Evolutionary conservation across 352 stramenopile genomes (phyloP), one percentile per base, ranked within the genome.

Genomic region (Globisporangium parvum): DNA sequence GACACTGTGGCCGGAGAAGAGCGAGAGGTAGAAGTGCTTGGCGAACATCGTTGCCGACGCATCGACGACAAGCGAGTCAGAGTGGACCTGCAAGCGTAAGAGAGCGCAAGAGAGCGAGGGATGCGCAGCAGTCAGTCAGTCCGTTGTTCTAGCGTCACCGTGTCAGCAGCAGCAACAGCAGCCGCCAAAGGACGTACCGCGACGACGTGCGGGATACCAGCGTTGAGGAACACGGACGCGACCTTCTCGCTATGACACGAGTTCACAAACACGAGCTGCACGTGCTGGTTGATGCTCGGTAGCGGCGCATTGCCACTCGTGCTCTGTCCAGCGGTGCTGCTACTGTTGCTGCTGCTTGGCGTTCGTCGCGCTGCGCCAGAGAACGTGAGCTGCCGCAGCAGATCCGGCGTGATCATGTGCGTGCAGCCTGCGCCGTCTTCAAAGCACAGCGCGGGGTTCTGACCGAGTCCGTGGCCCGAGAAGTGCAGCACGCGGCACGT

Each of bases 131-230:
- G n/a, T 6, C 20, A 6, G 24, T 45, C 35, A 50, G 14, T 37
- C 24, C 26, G 17, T 3, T 9, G 17, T 47, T 5, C 17, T 23
- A 12, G 18, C 1, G 3, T 0, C 5, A 31, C 17, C 33, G 2
- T 6, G 12, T 14, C n/a, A 44, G 26, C 26, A 31, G 3, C 26
- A 31, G 26, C 3, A 31, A 6, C 26, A 9, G 9, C 14, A 10
- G n/a, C 12, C 47, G 6, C 4, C 14, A 18, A n/a, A 9, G n/a
- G 39, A 61, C 71, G 23, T 65, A 95, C 83, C 6, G 87, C 88
- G n/a, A 97, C 84, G 9, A 97, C 88, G 59, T 97, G 87, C 2
- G 84, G 86, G 37, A 97, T 93, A 8, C 88, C 90, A 2, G 88
- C 89, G 35, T 90, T 82, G 33, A 95, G 67, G 47, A 97, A 97